Conservation (phyloP, 2,329 filamentous ascomycete genomes). For the Neoarthrinium moseri region DNA sequence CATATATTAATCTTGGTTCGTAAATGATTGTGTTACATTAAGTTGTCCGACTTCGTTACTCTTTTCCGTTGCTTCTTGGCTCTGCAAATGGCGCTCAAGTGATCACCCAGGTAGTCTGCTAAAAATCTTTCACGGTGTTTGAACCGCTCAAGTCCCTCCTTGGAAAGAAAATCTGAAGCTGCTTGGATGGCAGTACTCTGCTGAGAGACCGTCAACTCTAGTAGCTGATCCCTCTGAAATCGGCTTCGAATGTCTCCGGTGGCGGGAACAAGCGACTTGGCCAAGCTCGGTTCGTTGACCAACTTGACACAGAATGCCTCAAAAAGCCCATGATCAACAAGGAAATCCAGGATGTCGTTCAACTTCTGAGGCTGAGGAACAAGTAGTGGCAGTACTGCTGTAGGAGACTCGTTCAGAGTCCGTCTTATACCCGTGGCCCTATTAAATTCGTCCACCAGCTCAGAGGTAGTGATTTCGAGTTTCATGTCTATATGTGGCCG, state of each 20-base stretch:
- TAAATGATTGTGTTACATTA: too few species aligned
- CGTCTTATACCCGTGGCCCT: too few species aligned
- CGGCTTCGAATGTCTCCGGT: not conserved
- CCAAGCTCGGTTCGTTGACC: not conserved
- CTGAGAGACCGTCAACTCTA: not conserved
- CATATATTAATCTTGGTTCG: too few species aligned
- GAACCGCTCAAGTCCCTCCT: not conserved
- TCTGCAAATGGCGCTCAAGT: not conserved
- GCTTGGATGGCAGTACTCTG: not conserved
- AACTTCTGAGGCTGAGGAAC: not conserved
- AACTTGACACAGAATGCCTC: not conserved
- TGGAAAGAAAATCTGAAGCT: not conserved
- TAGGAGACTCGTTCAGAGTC: too few species aligned
- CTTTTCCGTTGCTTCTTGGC: too few species aligned
- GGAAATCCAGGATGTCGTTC: not conserved
- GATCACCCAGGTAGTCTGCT: not conserved
- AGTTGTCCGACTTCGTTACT: too few species aligned
- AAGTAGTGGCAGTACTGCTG: not conserved
- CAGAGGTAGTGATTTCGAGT: too few species aligned
- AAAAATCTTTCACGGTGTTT: not conserved
- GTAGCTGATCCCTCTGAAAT: not conserved
- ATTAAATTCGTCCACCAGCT: too few species aligned
- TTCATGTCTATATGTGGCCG: slow-evolving; percentile 24
- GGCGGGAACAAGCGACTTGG: too few species aligned
- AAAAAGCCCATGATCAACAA: not conserved